These are phyloP conservation scores for Apium graveolens DNA, from an alignment of 129 eudicot genomes.

Conservation along the genomic window DNA sequence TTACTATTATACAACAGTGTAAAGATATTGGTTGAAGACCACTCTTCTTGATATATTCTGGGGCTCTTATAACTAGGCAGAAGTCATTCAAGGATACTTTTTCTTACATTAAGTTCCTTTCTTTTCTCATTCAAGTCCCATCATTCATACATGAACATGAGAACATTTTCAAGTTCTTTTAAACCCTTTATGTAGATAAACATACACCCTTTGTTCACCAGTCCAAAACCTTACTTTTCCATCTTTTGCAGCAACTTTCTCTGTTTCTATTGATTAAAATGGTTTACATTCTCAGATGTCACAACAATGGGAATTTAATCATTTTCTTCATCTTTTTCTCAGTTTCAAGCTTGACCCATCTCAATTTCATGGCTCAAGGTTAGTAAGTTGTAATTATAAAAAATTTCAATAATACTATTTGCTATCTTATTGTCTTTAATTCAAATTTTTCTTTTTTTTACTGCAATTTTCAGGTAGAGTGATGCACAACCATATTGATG, in stretches of 20 bases:
- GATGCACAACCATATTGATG: conserved; percentile 25
- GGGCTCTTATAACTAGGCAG: conserved; percentile 18
- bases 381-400: conserved; percentile 12
- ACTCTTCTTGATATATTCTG: neutral
- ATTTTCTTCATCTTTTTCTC: conserved; percentile 27
- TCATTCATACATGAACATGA: neutral
- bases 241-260: neutral
- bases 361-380: conserved; percentile 46
- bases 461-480: conserved; percentile 34
- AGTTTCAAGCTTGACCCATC: conserved; percentile 28
- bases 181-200: neutral
- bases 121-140: conserved; percentile 8
- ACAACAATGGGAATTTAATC: conserved; percentile 15
- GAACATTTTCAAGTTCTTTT: neutral
- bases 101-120: conserved; percentile 3
- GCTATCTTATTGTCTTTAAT: neutral
- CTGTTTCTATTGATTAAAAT: conserved; percentile 12
- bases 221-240: neutral
- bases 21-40: conserved; percentile 9
- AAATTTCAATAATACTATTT: neutral
- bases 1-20: conserved; percentile 8
- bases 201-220: neutral
- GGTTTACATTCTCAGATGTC: conserved; percentile 29
- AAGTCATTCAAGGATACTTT: conserved; percentile 14
- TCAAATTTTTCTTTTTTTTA: conserved; percentile 4